These are phyloP conservation scores for Ganoderma sp. DNA, from an alignment of 1,284 basidiomycete genomes.

Conservation along the genomic window DNA sequence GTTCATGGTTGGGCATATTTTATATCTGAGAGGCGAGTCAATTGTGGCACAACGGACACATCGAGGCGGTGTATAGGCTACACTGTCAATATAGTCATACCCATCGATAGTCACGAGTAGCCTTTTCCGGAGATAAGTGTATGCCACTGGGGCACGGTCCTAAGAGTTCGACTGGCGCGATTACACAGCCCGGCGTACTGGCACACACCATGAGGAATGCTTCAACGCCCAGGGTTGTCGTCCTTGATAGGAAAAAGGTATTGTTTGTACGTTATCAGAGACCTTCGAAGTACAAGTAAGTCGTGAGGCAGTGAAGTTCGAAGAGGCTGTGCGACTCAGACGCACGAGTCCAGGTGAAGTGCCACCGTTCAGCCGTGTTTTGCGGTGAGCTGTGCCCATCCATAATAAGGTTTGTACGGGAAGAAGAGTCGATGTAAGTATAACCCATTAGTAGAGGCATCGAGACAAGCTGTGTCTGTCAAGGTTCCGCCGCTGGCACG, in stretches of 20 bases:
- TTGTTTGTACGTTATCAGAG: not conserved
- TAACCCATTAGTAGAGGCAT: too few relatives aligned
- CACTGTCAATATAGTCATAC: not conserved
- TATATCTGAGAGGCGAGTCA: not conserved
- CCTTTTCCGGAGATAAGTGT: not conserved
- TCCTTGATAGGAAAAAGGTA: not conserved
- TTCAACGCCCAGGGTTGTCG: too few relatives aligned
- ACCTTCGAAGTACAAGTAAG: not conserved
- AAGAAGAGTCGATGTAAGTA: not conserved
- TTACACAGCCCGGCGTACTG: not conserved
- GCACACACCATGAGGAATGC: not conserved
- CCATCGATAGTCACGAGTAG: not conserved
- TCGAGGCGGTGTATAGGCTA: not conserved
- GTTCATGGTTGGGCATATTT: not conserved
- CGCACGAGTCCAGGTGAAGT: not conserved
- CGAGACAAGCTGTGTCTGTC: too few relatives aligned
- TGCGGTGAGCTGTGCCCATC: not conserved
- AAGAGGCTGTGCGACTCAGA: not conserved
- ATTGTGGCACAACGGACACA: not conserved
- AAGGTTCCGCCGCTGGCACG: too few relatives aligned
- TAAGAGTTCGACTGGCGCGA: not conserved
- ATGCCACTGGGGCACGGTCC: not conserved
- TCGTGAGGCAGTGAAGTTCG: not conserved
- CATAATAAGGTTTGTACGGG: not conserved
- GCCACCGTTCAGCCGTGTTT: not conserved